Conservation (phyloP, 2,329 filamentous ascomycete genomes). For the Pseudopithomyces chartarum region DNA sequence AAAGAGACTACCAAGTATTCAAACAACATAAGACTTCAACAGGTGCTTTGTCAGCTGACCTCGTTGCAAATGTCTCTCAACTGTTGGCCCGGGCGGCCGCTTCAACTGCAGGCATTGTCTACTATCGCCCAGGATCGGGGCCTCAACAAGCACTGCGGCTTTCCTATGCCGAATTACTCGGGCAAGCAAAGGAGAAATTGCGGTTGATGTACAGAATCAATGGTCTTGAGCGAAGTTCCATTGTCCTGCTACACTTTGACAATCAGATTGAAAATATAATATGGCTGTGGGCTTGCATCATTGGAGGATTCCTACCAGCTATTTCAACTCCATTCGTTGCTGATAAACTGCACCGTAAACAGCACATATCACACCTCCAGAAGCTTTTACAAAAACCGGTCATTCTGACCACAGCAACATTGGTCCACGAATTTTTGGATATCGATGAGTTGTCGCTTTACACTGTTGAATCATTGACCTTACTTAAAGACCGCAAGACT, state of each 20-base stretch:
- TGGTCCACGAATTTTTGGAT: not conserved
- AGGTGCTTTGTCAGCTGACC: not conserved
- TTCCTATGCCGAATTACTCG: not conserved
- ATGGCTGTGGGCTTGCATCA: constrained; percentile 14
- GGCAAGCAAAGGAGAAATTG: not conserved
- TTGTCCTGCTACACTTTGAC: constrained; percentile 14
- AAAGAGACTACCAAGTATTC: not conserved
- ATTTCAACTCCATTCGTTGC: constrained; percentile 11
- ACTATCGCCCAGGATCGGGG: not conserved
- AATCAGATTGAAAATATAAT: constrained; percentile 12
- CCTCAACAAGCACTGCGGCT: not conserved
- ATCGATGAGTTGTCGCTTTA: not conserved
- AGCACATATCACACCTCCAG: constrained; percentile 1
- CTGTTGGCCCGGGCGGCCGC: not conserved
- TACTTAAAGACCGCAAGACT: not conserved
- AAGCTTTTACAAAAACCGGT: constrained; percentile 8
- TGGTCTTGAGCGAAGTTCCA: not conserved
- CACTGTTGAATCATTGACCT: constrained; percentile 1
- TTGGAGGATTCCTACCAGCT: constrained; percentile 6
- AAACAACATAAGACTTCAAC: not conserved
- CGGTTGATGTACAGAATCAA: not conserved
- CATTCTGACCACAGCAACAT: constrained; percentile 3
- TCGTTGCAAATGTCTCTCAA: not conserved
- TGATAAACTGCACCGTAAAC: constrained; percentile 4
- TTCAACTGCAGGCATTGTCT: not conserved